Evolutionary conservation across 1,139 yeast species (phyloP).

Genomic region (Magnusiomyces paraingens): DNA sequence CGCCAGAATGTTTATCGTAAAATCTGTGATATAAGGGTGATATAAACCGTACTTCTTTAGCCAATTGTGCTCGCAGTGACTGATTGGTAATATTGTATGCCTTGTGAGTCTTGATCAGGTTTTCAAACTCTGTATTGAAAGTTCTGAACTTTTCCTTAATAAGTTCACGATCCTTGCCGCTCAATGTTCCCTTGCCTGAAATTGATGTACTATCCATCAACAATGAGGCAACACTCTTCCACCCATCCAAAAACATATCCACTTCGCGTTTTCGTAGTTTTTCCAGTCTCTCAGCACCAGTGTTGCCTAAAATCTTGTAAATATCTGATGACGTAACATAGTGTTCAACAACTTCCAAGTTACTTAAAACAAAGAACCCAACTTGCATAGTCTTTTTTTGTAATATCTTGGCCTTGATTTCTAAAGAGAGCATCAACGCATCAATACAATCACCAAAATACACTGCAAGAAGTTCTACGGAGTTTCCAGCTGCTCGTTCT

Average conservation of each 20-base stretch:
- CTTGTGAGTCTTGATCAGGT: slow-evolving; percentile 57
- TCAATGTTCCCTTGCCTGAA: slow-evolving; percentile 20
- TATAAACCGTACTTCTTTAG: slow-evolving; percentile 65
- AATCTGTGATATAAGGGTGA: slow-evolving; percentile 80
- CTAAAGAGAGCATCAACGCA: slow-evolving; percentile 56
- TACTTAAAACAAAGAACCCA: slow-evolving; percentile 69
- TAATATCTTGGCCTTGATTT: slow-evolving; percentile 44
- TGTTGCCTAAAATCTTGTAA: slow-evolving; percentile 50
- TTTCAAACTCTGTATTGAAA: slow-evolving; percentile 80
- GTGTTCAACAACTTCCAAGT: slow-evolving; percentile 68
- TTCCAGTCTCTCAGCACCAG: slow-evolving; percentile 61
- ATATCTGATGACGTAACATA: slow-evolving; percentile 58
- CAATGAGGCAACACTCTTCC: slow-evolving; percentile 74
- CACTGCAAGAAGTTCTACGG: slow-evolving; percentile 50
- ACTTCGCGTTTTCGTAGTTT: slow-evolving; percentile 68
- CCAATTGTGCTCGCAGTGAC: slow-evolving; percentile 51
- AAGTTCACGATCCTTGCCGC: slow-evolving; percentile 65
- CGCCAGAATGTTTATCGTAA: slow-evolving; percentile 63
- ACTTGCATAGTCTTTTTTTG: slow-evolving; percentile 35
- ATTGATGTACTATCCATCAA: slow-evolving; percentile 46
- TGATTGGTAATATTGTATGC: slow-evolving; percentile 62
- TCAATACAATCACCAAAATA: slow-evolving; percentile 73
- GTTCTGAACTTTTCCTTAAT: slow-evolving; percentile 78
- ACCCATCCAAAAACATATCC: slow-evolving; percentile 70
- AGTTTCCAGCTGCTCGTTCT: slow-evolving; percentile 21